Evolutionary conservation across 2,329 filamentous ascomycete genomes (phyloP), one percentile per base, ranked within the genome.

Genomic region (Stenocarpella maydis): DNA sequence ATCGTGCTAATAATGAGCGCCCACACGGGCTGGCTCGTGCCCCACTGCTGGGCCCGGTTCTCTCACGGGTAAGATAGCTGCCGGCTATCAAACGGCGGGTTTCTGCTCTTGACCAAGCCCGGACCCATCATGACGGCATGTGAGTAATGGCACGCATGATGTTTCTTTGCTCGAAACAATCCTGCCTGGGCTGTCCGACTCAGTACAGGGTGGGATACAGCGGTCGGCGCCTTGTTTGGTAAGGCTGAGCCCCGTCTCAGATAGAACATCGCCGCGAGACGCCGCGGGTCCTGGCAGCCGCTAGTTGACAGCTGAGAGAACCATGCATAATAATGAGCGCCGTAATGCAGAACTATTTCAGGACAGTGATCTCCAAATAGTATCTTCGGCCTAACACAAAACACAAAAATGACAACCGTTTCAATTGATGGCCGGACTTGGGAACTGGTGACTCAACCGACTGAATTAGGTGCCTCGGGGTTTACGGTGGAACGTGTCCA

Each of bases 181-280:
- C 24, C 2, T 34, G 14, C 2, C 41, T 61, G 41, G 58, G 58
- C 21, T 21, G 21, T 17, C 41, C 58, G 58, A 61, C 58, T 61
- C 54, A 58, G 37, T 41, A 12, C 26, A 21, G 26, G 26, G 15
- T 34, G 39, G n/a, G 3, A 0, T 34, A 34, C n/a, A 43, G 24
- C 26, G 41, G 58, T 24, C 34, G 28, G 39, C 28, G 8, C 43
- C 10, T 34, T 6, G 31, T 9, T 34, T 61, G 58, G 58, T 61
- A 61, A 61, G 58, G 58, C 58, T 61, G 58, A 61, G 58, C 41
- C n/a, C 7, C 7, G 58, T 61, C 58, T 47, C 58, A 61, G 41
- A 61, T 61, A 61, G 34, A 61, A 3, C 41, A 37, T n/a, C 41
- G 41, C 58, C 58, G 41, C 47, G 41, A 49, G 26, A 61, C n/a